These are phyloP conservation scores for Aspergillus novoparasiticus DNA, from an alignment of 2,329 filamentous ascomycete species.

Conservation along the genomic window DNA sequence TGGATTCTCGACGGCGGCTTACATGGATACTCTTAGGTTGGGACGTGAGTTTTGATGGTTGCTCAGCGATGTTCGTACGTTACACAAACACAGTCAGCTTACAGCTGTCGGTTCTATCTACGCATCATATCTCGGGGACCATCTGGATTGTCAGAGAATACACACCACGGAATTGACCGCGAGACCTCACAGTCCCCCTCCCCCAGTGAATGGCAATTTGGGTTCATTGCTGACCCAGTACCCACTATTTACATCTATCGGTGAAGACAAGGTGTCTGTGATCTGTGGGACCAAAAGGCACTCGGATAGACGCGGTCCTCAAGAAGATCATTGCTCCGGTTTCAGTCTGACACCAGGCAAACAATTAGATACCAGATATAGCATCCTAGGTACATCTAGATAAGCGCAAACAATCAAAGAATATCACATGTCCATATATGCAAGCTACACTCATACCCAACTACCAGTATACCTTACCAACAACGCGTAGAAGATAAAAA, in stretches of 20 bases:
- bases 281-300: not conserved
- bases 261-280: not conserved
- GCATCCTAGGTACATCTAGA: not conserved
- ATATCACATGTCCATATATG: not conserved
- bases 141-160: not conserved
- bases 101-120: not conserved
- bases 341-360: not conserved
- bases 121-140: not conserved
- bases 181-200: not conserved
- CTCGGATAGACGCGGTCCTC: not conserved
- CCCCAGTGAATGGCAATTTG: not conserved
- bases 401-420: not conserved
- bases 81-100: not conserved
- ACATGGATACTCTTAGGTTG: constrained; percentile 34
- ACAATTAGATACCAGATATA: not conserved
- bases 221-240: not conserved
- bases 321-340: not conserved
- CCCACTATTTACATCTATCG: not conserved
- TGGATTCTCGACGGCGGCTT: constrained; percentile 51
- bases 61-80: not conserved
- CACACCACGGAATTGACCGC: not conserved
- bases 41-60: not conserved
- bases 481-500: not conserved
- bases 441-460: not conserved
- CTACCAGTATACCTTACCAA: not conserved